phyloP scores from a whole-genome alignment of 768 basidiomycete species.

The Pluteus cervinus region DNA sequence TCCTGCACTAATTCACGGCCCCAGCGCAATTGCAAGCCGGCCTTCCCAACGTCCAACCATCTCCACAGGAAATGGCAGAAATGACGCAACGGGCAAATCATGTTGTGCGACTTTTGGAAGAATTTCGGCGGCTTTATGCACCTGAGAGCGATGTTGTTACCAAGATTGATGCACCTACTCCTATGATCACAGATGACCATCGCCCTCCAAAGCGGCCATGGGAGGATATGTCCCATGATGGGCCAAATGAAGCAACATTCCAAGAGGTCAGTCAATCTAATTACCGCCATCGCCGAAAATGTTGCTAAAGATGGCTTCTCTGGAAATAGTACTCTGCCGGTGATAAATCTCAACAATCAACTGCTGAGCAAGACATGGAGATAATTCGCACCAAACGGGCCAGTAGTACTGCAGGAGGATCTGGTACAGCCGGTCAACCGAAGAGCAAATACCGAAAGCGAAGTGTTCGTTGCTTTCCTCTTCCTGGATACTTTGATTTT shows the following conservation, averaged over 20 bases:
- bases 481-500: slow-evolving; percentile 6
- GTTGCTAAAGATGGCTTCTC: background rate
- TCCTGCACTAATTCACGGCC: slow-evolving; percentile 6
- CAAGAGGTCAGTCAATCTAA: slow-evolving; percentile 25
- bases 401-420: slow-evolving; percentile 55
- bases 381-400: slow-evolving; percentile 77
- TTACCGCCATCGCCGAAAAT: background rate
- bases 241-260: slow-evolving; percentile 18
- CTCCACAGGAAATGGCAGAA: slow-evolving; percentile 51
- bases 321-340: slow-evolving; percentile 10
- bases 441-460: slow-evolving; percentile 84
- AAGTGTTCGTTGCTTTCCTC: slow-evolving; percentile 52
- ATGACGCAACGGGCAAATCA: slow-evolving; percentile 63
- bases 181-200: slow-evolving; percentile 37
- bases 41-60: slow-evolving; percentile 45
- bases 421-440: slow-evolving; percentile 43
- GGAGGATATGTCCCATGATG: slow-evolving; percentile 61
- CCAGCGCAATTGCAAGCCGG: slow-evolving; percentile 39
- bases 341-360: slow-evolving; percentile 41
- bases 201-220: slow-evolving; percentile 74
- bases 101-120: slow-evolving; percentile 66
- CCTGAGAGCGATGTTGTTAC: slow-evolving; percentile 29
- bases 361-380: slow-evolving; percentile 82
- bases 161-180: slow-evolving; percentile 25
- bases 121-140: slow-evolving; percentile 39